These are phyloP conservation scores for Ceratobasidium sp. DNA, from an alignment of 1,284 basidiomycete genomes.

Conservation along the genomic window DNA sequence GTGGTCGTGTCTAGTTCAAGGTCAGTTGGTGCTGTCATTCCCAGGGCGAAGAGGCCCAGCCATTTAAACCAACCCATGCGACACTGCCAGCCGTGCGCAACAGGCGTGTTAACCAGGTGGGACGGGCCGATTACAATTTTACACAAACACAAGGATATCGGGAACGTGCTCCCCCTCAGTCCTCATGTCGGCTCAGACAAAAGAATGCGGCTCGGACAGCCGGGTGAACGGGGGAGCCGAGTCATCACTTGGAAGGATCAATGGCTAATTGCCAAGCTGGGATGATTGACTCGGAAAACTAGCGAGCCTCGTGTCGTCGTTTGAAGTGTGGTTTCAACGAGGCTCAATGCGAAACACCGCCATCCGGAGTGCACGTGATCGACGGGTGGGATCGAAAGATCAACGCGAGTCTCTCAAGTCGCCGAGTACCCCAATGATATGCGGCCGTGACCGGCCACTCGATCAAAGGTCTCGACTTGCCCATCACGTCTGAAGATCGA, in stretches of 20 bases:
- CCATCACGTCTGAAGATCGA: neutral
- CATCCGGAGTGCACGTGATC: slow-evolving; percentile 9
- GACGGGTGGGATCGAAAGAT: slow-evolving; percentile 6
- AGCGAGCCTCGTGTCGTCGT: slow-evolving; percentile 47
- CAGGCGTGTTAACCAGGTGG: slow-evolving; percentile 15
- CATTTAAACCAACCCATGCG: slow-evolving; percentile 12
- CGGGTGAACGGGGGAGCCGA: neutral
- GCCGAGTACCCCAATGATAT: neutral
- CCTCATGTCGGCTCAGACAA: neutral
- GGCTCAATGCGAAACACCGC: neutral
- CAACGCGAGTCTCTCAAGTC: neutral
- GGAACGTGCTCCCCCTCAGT: slow-evolving; percentile 2
- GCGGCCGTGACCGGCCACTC: neutral
- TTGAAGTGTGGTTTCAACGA: slow-evolving; percentile 30
- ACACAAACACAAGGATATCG: neutral
- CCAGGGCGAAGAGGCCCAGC: neutral
- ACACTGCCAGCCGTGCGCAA: slow-evolving; percentile 28
- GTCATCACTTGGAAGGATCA: slow-evolving; percentile 18
- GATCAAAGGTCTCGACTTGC: neutral
- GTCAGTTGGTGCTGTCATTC: slow-evolving; percentile 10
- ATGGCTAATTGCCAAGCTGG: neutral
- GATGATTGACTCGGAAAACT: neutral
- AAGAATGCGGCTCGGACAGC: neutral
- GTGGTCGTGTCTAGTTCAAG: neutral
- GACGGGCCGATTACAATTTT: slow-evolving; percentile 48